phyloP scores from a whole-genome alignment of 2,329 filamentous ascomycete genomes.

The Dactylonectria estremocensis region DNA sequence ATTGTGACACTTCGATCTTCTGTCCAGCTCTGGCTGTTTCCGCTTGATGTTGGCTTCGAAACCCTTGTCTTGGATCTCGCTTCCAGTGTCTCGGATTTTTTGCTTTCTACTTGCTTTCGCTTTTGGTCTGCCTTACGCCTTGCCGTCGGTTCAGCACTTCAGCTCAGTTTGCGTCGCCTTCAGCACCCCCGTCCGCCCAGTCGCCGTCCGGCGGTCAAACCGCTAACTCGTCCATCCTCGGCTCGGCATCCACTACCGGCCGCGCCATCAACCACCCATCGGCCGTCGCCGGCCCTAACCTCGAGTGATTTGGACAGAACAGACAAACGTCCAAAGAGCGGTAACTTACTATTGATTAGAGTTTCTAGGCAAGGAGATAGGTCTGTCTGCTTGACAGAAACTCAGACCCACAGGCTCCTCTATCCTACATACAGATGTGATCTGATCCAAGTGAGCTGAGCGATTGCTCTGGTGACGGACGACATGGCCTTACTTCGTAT shows the following conservation, averaged over 20 bases:
- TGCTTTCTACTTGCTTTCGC: not conserved
- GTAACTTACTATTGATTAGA: too few species aligned
- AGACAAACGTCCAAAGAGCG: not conserved
- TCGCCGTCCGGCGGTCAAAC: too few species aligned
- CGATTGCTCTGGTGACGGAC: not conserved
- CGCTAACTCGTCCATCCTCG: not conserved
- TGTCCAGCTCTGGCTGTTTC: not conserved
- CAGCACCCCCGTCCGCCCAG: too few species aligned
- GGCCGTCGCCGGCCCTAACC: not conserved
- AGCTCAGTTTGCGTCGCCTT: not conserved
- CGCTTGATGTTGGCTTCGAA: not conserved
- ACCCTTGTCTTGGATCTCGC: not conserved
- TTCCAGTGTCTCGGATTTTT: not conserved
- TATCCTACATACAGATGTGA: not conserved
- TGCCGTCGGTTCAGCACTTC: not conserved
- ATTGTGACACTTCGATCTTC: not conserved
- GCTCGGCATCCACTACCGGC: not conserved
- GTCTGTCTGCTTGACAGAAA: not conserved
- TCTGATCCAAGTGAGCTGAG: not conserved
- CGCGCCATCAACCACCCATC: not conserved
- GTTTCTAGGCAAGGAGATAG: too few species aligned
- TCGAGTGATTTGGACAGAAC: not conserved
- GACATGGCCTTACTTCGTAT: conserved; percentile 3
- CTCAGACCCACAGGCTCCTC: not conserved
- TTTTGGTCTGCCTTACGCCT: not conserved